Evolutionary conservation across 257 asterid genomes (phyloP), one percentile per base, ranked within the genome.

Genomic region (Rubia yunnanensis): DNA sequence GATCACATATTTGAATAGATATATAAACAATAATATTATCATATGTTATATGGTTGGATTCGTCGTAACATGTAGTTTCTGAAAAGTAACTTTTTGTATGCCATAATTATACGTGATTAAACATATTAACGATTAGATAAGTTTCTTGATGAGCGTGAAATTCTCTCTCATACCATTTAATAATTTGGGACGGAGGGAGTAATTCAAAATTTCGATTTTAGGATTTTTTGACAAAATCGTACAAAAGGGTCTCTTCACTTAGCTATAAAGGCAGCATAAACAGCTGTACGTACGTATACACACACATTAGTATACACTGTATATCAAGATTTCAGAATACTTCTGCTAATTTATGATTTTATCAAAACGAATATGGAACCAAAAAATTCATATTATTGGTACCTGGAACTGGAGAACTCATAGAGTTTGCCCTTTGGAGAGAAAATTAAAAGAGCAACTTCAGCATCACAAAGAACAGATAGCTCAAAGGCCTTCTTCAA

Each of bases 391-490:
- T 15, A 48, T 50, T 5, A 50, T 18, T 50, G 27, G 62, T 74
- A 84, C 90, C 90, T 76, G 50, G 84, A 78, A 61, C 87, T 82
- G 39, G 91, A 73, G 73, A 82, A 84, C 60, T 84, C 91, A 65
- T 74, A 80, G 5, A 82, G 76, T 69, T 69, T 84, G 10, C 91
- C 91, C 22, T 74, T 80, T 30, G 82, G 67, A 3, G 91, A 82
- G 66, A 84, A 84, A 63, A 84, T 32, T 1, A 84, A 53, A 2
- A 82, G 85, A 4, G 91, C 85, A 73, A 84, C 78, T 70, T 84
- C 87, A 14, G 87, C 85, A 75, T 81, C 89, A 69, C 89, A 81
- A n/a, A 84, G 83, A 78, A 85, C 88, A 36, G 91, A 84, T 44
- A 84, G 85, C 72, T 83, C 86, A 73, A 76, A 84, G 11, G 89